Conservation (phyloP, 495 filamentous ascomycete species). For the Pyrenula massariospora region DNA sequence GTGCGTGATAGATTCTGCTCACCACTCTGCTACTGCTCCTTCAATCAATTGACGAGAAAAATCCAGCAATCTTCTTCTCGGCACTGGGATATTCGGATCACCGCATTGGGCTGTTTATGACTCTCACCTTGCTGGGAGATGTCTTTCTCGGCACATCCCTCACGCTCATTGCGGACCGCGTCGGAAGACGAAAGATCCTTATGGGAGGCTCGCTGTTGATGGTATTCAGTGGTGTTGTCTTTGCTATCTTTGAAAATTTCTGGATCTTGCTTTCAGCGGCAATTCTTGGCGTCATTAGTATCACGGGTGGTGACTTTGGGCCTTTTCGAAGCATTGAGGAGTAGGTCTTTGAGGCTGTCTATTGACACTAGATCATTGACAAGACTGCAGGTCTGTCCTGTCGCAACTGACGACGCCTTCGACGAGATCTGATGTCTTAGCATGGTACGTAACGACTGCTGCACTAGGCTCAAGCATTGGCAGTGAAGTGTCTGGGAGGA, state of each 20-base stretch:
- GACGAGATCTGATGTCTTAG: constrained; percentile 59
- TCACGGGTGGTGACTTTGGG: constrained; percentile 64
- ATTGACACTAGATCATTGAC: neutral
- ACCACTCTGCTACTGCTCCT: neutral
- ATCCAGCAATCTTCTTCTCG: constrained; percentile 48
- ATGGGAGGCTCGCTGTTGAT: constrained; percentile 57
- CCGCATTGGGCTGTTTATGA: constrained; percentile 84
- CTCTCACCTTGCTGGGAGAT: constrained; percentile 70
- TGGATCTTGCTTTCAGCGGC: constrained; percentile 65
- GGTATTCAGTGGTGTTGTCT: constrained; percentile 54
- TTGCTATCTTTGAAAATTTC: constrained; percentile 57
- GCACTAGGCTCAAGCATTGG: constrained; percentile 53
- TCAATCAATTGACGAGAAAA: neutral
- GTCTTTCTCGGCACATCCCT: constrained; percentile 64
- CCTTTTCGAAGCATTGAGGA: constrained; percentile 81
- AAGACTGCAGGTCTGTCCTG: constrained; percentile 26
- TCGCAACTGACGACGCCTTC: constrained; percentile 57
- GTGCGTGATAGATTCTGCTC: too few relatives aligned
- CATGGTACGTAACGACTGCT: constrained; percentile 69
- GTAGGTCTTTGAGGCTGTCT: constrained; percentile 19
- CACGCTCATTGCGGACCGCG: constrained; percentile 60
- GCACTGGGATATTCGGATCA: constrained; percentile 53
- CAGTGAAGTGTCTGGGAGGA: constrained; percentile 52
- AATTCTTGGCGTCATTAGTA: constrained; percentile 68
- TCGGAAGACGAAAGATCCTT: constrained; percentile 63